Evolutionary conservation across 1,284 basidiomycete species (phyloP).

Genomic region (Ganoderma leucocontextum): DNA sequence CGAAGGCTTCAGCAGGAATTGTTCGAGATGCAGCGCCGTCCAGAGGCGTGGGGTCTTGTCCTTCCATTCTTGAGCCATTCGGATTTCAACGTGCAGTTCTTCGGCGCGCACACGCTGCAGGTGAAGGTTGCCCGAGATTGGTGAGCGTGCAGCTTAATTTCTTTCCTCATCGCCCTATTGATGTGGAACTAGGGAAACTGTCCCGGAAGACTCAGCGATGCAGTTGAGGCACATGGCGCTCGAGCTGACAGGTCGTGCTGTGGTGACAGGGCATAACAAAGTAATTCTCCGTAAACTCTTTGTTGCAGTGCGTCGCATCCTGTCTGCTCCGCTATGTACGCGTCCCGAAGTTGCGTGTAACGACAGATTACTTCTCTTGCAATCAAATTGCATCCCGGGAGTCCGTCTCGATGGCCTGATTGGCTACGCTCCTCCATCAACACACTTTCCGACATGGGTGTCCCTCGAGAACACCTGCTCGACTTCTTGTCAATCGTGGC

Average conservation of each 20-base stretch:
- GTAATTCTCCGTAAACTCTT: constrained; percentile 87
- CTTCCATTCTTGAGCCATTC: constrained; percentile 73
- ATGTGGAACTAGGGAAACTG: constrained; percentile 57
- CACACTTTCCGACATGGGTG: constrained; percentile 63
- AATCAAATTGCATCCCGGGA: constrained; percentile 70
- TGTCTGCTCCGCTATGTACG: constrained; percentile 13
- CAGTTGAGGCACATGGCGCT: constrained; percentile 69
- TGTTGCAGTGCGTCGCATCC: constrained; percentile 70
- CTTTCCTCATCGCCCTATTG: background rate
- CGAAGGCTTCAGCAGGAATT: constrained; percentile 75
- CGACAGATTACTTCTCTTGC: constrained; percentile 77
- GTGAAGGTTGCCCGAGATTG: constrained; percentile 92
- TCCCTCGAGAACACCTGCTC: constrained; percentile 63
- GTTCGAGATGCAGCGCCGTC: constrained; percentile 76
- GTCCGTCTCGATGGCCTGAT: constrained; percentile 68
- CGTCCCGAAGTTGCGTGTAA: constrained; percentile 5
- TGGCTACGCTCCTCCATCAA: constrained; percentile 73
- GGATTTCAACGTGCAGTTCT: constrained; percentile 89
- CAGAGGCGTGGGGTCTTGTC: constrained; percentile 81
- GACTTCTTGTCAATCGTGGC: constrained; percentile 87
- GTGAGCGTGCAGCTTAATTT: constrained; percentile 53
- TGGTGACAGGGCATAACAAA: constrained; percentile 60
- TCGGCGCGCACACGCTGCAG: constrained; percentile 89
- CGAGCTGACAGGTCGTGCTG: constrained; percentile 67
- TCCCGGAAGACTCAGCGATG: constrained; percentile 62